A percentile compares a stretch with the other conserved stretches of the same genome.
Evolutionary conservation across 345 rosid species (phyloP).

Genomic region (Eucalyptus dawsonii): DNA sequence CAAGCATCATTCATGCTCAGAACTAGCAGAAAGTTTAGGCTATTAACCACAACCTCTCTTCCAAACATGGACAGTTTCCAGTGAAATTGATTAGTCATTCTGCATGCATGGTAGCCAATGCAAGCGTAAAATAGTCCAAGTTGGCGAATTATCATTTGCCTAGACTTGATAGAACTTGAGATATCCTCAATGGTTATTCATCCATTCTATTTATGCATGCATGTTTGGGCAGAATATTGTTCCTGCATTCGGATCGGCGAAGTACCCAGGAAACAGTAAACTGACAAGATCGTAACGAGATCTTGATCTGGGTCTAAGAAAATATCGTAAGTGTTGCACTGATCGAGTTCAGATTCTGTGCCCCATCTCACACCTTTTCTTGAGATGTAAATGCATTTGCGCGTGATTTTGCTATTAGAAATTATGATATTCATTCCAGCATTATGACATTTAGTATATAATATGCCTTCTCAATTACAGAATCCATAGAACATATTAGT

Average conservation of each 20-base stretch:
- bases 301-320: background rate
- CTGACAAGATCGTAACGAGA: background rate
- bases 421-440: background rate
- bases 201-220: background rate
- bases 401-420: background rate
- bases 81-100: background rate
- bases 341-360: background rate
- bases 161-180: background rate
- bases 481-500: background rate
- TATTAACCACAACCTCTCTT: background rate
- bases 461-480: background rate
- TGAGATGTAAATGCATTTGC: background rate
- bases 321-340: background rate
- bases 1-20: background rate
- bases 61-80: background rate
- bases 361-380: background rate
- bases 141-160: background rate
- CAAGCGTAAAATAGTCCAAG: background rate
- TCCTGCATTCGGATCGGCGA: background rate
- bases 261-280: background rate
- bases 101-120: background rate
- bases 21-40: background rate
- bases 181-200: background rate
- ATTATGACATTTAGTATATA: background rate
- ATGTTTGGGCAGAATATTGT: background rate